Percentiles rank a stretch among this genome's conserved stretches.
These are phyloP conservation scores for Lepiota subincarnata DNA, from an alignment of 768 basidiomycete genomes.

Conservation along the genomic window DNA sequence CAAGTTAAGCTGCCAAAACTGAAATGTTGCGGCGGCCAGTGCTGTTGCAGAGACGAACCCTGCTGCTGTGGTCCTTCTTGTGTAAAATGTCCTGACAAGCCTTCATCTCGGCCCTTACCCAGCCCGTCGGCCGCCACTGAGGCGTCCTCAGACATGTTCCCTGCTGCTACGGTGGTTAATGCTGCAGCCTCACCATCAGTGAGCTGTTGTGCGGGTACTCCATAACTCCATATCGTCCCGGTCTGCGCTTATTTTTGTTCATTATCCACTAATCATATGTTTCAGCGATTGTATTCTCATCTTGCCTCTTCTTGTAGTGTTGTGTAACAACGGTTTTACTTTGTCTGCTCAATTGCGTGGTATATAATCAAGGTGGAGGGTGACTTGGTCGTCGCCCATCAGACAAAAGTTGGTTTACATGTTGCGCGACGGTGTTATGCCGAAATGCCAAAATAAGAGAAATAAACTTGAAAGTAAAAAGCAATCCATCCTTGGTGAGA, in stretches of 20 bases:
- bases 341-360: not conserved
- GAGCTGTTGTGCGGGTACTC: conserved; percentile 29
- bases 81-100: conserved; percentile 40
- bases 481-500: no score
- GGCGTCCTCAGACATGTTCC: not conserved
- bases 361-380: not conserved
- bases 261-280: conserved; percentile 3
- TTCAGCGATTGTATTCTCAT: not conserved
- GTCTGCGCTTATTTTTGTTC: conserved; percentile 11
- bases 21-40: conserved; percentile 61
- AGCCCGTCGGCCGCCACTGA: not conserved
- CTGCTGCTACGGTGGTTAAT: not conserved
- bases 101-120: not conserved
- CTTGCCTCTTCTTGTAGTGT: not conserved
- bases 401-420: no score
- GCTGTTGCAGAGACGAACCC: conserved; percentile 48
- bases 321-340: not conserved
- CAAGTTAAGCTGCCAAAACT: conserved; percentile 56
- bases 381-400: no score
- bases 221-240: not conserved
- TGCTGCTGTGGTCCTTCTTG: conserved; percentile 61
- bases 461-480: no score
- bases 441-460: no score
- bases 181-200: not conserved
- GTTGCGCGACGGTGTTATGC: no score